These are phyloP conservation scores for Phlebiopsis gigantea DNA, from an alignment of 768 basidiomycete species.

Conservation along the genomic window DNA sequence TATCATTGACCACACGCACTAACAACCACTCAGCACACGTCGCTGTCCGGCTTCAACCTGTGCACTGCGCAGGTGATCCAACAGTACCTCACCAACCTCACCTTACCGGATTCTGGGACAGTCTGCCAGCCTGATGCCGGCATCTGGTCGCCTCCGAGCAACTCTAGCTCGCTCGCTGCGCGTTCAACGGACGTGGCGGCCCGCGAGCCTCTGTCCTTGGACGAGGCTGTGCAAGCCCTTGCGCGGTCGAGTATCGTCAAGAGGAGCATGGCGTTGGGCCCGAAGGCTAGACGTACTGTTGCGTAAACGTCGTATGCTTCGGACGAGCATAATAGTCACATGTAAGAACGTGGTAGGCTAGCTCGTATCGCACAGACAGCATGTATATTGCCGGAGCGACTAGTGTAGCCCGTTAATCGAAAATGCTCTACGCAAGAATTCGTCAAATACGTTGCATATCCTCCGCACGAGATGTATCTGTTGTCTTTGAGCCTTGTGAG, in stretches of 20 bases:
- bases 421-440: too few species aligned
- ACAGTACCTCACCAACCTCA: conserved; percentile 21
- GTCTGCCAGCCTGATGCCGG: conserved; percentile 17
- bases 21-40: conserved; percentile 16
- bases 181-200: background rate
- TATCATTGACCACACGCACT: background rate
- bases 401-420: too few species aligned
- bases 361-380: too few species aligned
- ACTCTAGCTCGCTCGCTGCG: background rate
- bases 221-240: background rate
- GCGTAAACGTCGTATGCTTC: too few species aligned
- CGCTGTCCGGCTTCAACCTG: conserved; percentile 13
- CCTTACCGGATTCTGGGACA: conserved; percentile 18
- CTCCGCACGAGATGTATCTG: too few species aligned
- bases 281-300: too few species aligned
- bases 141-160: background rate
- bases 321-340: too few species aligned
- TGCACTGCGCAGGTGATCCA: conserved; percentile 20
- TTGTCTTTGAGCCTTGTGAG: too few species aligned
- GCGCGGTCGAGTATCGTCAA: background rate
- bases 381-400: too few species aligned
- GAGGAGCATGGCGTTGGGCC: background rate
- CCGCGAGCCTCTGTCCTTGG: background rate
- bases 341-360: too few species aligned
- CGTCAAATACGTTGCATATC: too few species aligned